These are phyloP conservation scores for Golubevia sp. DNA, from an alignment of 1,284 basidiomycete species.

Conservation along the genomic window DNA sequence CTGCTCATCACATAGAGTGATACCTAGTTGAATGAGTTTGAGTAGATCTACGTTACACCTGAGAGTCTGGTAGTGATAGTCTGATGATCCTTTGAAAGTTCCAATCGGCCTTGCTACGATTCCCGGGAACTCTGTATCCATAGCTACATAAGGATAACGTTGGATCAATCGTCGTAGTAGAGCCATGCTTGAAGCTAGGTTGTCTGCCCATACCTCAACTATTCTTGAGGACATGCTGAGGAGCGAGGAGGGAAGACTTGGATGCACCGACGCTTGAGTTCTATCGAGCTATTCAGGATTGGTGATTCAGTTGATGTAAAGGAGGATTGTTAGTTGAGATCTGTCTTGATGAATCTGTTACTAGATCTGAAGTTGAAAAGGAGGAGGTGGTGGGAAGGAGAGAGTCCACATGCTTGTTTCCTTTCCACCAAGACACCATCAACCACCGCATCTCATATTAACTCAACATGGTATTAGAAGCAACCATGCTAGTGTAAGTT, in stretches of 20 bases:
- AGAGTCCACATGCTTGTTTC: neutral
- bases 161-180: constrained; percentile 84
- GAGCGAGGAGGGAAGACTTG: too few relatives aligned
- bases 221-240: constrained; percentile 46
- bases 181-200: constrained; percentile 89
- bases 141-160: constrained; percentile 89
- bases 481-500: constrained; percentile 58
- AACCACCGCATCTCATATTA: neutral
- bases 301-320: too few relatives aligned
- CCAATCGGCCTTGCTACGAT: constrained; percentile 97
- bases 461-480: constrained; percentile 54
- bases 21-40: constrained; percentile 95
- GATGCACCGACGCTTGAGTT: too few relatives aligned
- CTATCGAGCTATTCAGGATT: too few relatives aligned
- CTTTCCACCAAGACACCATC: neutral
- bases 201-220: constrained; percentile 87
- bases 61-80: constrained; percentile 99
- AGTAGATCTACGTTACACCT: constrained; percentile 92
- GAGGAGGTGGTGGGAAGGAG: too few relatives aligned
- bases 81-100: constrained; percentile 90
- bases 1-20: constrained; percentile 91
- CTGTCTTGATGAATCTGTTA: too few relatives aligned
- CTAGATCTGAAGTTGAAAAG: too few relatives aligned
- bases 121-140: constrained; percentile 99
- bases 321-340: too few relatives aligned